Evolutionary conservation across 2,329 filamentous ascomycete species (phyloP), one percentile per base, ranked within the genome.

Genomic region (Penicillium sp.): DNA sequence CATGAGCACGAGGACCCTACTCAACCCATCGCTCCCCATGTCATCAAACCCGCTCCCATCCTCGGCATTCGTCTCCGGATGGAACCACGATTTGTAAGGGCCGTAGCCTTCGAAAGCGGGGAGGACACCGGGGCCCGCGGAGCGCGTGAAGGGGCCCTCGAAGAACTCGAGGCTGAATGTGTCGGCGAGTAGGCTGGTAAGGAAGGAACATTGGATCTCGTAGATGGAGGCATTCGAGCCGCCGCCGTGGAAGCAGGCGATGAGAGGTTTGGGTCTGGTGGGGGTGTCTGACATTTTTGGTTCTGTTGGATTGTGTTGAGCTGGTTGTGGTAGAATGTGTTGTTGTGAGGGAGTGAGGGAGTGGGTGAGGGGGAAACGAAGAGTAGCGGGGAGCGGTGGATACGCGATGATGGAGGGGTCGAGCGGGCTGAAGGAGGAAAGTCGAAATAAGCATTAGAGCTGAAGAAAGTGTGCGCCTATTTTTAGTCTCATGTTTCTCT

Each of bases 231-330:
- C 56, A 21, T 58, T 64, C 30, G 67, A 68, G 56, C 68, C 68
- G 29, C 64, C 63, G 53, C 68, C 68, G 62, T 70, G 68, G 58
- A 70, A 70, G 46, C 67, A 68, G 46, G 68, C 68, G 41, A 70
- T 70, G 31, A 66, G 66, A 38, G 64, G 21, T 46, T 19, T 46
- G 17, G 29, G 56, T 17, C 38, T 41, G 13, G 44, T 45, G 17
- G n/a, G 30, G n/a, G 17, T 38, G 31, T n/a, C 13, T 38, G 21
- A 3, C 17, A 30, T 23, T 45, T 45, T n/a, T 23, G 9, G 23
- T 19, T 38, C 5, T 38, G 8, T 47, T 19, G 53, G 38, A n/a
- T 13, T 52, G 4, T 26, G 26, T 26, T 26, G 26, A 6, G 7
- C 31, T 7, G 45, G 45, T 41, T 41, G 35, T 15, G 13, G 35